A percentile compares a stretch with the other conserved stretches of the same genome.
phyloP scores from a whole-genome alignment of 2,329 filamentous ascomycete genomes.

The Ceratocystis ficicola region DNA sequence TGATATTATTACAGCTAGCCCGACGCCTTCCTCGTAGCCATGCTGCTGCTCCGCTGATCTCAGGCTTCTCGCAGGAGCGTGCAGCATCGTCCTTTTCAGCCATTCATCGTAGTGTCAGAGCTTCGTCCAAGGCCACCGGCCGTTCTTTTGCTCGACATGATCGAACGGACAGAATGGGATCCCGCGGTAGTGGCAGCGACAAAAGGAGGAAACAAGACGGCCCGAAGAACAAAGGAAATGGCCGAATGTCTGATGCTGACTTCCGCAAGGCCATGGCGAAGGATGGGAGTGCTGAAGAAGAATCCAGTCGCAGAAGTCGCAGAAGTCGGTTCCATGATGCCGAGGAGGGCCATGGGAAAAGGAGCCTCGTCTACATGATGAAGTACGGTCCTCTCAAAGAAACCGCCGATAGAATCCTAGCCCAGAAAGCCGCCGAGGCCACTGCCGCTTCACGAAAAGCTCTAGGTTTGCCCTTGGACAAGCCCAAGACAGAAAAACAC shows the following conservation, averaged over 20 bases:
- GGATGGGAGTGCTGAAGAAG: conserved; percentile 25
- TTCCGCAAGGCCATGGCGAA: conserved; percentile 28
- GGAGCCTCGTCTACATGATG: conserved; percentile 43
- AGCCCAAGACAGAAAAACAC: not conserved
- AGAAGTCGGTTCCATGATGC: conserved; percentile 42
- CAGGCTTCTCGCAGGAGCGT: conserved; percentile 4
- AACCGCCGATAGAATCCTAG: conserved; percentile 23
- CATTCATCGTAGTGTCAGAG: conserved; percentile 50
- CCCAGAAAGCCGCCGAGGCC: conserved; percentile 18
- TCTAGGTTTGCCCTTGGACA: conserved; percentile 3
- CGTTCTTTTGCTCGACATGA: conserved; percentile 1
- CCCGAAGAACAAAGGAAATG: not conserved
- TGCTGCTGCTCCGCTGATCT: not conserved
- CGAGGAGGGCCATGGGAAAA: conserved; percentile 39
- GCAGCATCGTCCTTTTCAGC: conserved; percentile 42
- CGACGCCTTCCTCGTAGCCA: not conserved
- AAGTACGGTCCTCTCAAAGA: conserved; percentile 36
- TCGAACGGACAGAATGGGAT: conserved; percentile 4
- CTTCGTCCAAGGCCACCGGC: conserved; percentile 5
- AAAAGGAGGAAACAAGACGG: not conserved
- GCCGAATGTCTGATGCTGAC: conserved; percentile 17
- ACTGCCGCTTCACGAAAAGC: conserved; percentile 12
- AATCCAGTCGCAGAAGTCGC: conserved; percentile 34
- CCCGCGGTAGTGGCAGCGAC: not conserved
- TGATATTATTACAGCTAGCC: conserved; percentile 4